phyloP scores from a whole-genome alignment of 495 filamentous ascomycete species.

The Penicillium turbatum region DNA sequence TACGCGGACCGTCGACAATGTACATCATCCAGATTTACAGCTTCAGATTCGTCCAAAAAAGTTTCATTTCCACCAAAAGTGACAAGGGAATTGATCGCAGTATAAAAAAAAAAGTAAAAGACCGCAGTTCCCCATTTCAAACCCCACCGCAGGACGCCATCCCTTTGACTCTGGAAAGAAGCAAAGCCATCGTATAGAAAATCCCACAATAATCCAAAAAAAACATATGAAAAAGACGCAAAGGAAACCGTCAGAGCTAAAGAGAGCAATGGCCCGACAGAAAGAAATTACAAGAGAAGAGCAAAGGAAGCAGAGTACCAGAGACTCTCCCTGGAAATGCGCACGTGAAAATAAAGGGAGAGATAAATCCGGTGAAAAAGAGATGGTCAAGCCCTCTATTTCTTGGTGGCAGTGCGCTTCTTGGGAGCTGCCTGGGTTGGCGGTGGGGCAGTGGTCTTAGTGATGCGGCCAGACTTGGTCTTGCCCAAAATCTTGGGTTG shows the following conservation, averaged over 20 bases:
- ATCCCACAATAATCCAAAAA: conserved; percentile 37
- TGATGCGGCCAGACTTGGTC: conserved; percentile 88
- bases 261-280: conserved; percentile 22
- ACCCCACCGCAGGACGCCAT: conserved; percentile 45
- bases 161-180: conserved; percentile 30
- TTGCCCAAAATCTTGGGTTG: conserved; percentile 71
- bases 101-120: conserved; percentile 9
- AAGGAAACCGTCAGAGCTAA: conserved; percentile 25
- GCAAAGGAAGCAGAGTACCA: conserved; percentile 18
- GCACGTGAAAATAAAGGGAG: conserved; percentile 28
- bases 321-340: conserved; percentile 23
- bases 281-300: conserved; percentile 33
- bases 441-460: conserved; percentile 57
- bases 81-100: neutral
- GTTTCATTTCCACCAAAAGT: conserved; percentile 14
- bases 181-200: conserved; percentile 30
- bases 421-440: conserved; percentile 53
- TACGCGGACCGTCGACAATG: neutral
- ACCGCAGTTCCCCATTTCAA: conserved; percentile 32
- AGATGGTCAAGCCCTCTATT: conserved; percentile 25
- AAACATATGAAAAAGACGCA: conserved; percentile 25
- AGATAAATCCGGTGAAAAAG: conserved; percentile 15
- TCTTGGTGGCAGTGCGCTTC: conserved; percentile 59
- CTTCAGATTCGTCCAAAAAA: conserved; percentile 1
- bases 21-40: neutral